These are phyloP conservation scores for Baorangia bicolor DNA, from an alignment of 768 basidiomycete genomes.

Conservation along the genomic window DNA sequence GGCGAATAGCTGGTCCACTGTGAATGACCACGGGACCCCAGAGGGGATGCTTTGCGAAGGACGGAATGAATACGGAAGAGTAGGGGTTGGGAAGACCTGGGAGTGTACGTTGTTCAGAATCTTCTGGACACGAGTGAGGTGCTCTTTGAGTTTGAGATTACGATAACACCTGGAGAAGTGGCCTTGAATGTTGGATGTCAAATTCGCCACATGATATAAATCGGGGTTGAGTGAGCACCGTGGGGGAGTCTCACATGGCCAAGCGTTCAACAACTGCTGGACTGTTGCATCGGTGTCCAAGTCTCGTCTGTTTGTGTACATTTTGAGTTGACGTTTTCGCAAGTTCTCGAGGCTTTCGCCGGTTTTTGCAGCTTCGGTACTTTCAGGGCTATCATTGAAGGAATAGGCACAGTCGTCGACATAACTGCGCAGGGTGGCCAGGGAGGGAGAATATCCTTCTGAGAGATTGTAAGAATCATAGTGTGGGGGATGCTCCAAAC, in stretches of 20 bases:
- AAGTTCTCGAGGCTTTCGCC: background rate
- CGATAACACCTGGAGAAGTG: slow-evolving; percentile 14
- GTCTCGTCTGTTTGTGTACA: background rate
- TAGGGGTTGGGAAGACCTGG: background rate
- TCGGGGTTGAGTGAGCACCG: too few species aligned
- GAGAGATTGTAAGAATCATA: slow-evolving; percentile 8
- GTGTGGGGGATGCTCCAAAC: slow-evolving; percentile 9
- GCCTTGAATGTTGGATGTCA: background rate
- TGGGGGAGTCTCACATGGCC: too few species aligned
- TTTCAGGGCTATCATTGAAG: slow-evolving; percentile 1
- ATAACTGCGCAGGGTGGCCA: background rate
- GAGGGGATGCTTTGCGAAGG: background rate
- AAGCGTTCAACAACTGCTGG: slow-evolving; percentile 1
- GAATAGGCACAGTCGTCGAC: background rate
- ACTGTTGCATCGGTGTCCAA: slow-evolving; percentile 1
- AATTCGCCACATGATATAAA: background rate
- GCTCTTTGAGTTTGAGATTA: slow-evolving; percentile 7
- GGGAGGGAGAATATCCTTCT: slow-evolving; percentile 7
- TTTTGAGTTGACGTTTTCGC: background rate
- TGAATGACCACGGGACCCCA: too few species aligned
- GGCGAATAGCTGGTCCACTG: too few species aligned
- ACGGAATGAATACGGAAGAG: background rate
- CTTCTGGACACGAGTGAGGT: too few species aligned
- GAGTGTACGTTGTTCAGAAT: too few species aligned
- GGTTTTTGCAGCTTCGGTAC: too few species aligned